Evolutionary conservation across 1,284 basidiomycete species (phyloP).

Genomic region (Ceratobasidium theobromae): DNA sequence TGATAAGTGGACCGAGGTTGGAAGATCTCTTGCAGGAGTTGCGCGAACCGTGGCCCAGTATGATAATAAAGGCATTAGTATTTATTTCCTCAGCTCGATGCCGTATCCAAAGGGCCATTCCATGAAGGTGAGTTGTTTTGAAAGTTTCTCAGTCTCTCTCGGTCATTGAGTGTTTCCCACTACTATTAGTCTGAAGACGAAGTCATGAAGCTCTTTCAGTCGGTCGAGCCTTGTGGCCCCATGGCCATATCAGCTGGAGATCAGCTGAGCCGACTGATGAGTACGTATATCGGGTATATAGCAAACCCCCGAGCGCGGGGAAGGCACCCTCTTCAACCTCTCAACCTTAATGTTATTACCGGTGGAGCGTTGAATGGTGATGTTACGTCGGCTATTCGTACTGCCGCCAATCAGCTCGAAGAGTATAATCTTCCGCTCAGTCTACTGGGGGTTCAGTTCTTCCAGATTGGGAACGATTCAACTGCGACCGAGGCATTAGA

Average conservation of each 20-base stretch:
- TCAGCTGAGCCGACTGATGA: slow-evolving; percentile 51
- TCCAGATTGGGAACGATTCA: slow-evolving; percentile 56
- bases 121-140: slow-evolving; percentile 31
- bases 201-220: slow-evolving; percentile 50
- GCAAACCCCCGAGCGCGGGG: too few species aligned
- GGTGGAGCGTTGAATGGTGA: slow-evolving; percentile 52
- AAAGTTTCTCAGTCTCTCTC: not conserved
- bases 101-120: slow-evolving; percentile 20
- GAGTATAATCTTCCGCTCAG: slow-evolving; percentile 39
- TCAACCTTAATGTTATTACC: too few species aligned
- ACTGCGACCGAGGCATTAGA: slow-evolving; percentile 51
- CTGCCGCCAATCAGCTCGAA: slow-evolving; percentile 41
- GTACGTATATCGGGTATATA: slow-evolving; percentile 53
- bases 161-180: not conserved
- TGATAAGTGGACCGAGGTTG: slow-evolving; percentile 52
- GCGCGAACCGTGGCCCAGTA: slow-evolving; percentile 50
- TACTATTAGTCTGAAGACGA: slow-evolving; percentile 28
- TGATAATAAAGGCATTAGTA: slow-evolving; percentile 54
- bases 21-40: slow-evolving; percentile 48
- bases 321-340: too few species aligned
- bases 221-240: slow-evolving; percentile 48
- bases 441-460: slow-evolving; percentile 59
- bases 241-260: slow-evolving; percentile 57
- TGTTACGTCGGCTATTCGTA: slow-evolving; percentile 41
- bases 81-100: slow-evolving; percentile 53